phyloP scores from a whole-genome alignment of 2,329 filamentous ascomycete species.

The Nothophoma quercina region DNA sequence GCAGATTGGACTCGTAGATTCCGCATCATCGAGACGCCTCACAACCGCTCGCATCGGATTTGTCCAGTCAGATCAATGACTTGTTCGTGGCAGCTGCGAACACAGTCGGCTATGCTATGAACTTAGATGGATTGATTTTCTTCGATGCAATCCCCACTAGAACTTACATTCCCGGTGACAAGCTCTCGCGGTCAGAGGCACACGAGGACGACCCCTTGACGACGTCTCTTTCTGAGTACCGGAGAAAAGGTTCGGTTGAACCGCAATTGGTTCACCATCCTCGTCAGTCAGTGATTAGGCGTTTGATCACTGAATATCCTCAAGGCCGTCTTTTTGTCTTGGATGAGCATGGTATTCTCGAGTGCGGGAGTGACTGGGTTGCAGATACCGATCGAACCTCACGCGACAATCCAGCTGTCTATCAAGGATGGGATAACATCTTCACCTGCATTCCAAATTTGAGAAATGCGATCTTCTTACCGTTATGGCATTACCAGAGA shows the following conservation, averaged over 20 bases:
- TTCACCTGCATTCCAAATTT: slow-evolving; percentile 15
- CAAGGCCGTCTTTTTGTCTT: slow-evolving; percentile 18
- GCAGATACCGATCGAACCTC: not conserved
- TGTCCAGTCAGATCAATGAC: slow-evolving; percentile 9
- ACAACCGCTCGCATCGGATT: not conserved
- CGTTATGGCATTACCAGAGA: slow-evolving; percentile 38
- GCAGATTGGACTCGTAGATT: no score
- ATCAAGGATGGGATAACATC: slow-evolving; percentile 8
- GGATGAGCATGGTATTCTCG: slow-evolving; percentile 12
- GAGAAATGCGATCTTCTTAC: slow-evolving; percentile 26
- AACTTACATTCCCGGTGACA: not conserved
- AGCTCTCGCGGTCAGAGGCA: not conserved
- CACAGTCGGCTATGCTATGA: slow-evolving; percentile 16
- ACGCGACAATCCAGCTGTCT: not conserved
- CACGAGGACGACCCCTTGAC: not conserved
- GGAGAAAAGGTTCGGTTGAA: not conserved
- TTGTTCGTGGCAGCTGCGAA: slow-evolving; percentile 15
- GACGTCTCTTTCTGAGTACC: not conserved
- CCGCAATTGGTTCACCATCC: not conserved
- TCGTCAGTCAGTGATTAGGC: slow-evolving; percentile 15
- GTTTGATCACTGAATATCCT: slow-evolving; percentile 14
- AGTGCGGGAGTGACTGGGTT: no score
- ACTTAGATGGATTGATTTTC: slow-evolving; percentile 15
- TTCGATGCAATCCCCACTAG: slow-evolving; percentile 16
- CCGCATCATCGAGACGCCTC: not conserved